Evolutionary conservation across 1,284 basidiomycete genomes (phyloP).

Genomic region (Malassezia japonica): DNA sequence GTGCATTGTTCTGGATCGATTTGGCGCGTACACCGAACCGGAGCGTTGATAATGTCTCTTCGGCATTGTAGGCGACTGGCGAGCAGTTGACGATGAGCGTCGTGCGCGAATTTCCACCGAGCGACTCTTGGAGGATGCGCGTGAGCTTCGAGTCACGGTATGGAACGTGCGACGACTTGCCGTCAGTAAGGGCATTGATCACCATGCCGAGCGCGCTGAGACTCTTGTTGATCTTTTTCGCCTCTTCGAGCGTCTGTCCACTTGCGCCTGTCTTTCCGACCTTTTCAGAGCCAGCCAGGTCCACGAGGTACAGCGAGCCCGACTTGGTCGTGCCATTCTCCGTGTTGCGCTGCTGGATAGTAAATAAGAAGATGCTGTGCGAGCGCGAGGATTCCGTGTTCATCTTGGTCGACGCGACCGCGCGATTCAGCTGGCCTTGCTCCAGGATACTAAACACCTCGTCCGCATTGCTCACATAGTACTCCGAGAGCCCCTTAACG

Average conservation of each 20-base stretch:
- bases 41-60: slow-evolving; percentile 91
- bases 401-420: slow-evolving; percentile 93
- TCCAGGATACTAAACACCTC: slow-evolving; percentile 99
- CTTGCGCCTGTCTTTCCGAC: slow-evolving; percentile 98
- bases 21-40: slow-evolving; percentile 92
- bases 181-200: slow-evolving; percentile 94
- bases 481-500: slow-evolving; percentile 93
- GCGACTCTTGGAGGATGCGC: slow-evolving; percentile 96
- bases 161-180: slow-evolving; percentile 84
- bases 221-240: slow-evolving; percentile 99
- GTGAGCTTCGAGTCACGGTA: slow-evolving; percentile 99
- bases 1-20: slow-evolving; percentile 98
- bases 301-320: slow-evolving; percentile 93
- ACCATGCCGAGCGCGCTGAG: slow-evolving; percentile 98
- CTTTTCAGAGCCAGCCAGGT: slow-evolving; percentile 97
- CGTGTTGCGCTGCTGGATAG: slow-evolving; percentile 90
- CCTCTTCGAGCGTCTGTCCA: slow-evolving; percentile 95
- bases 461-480: slow-evolving; percentile 67
- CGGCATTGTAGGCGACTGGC: slow-evolving; percentile 88
- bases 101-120: slow-evolving; percentile 96
- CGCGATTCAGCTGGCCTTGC: slow-evolving; percentile 79
- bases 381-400: slow-evolving; percentile 98
- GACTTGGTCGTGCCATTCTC: slow-evolving; percentile 92
- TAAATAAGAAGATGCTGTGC: slow-evolving; percentile 97
- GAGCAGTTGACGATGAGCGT: slow-evolving; percentile 99